A percentile compares a stretch with the other conserved stretches of the same genome.
These are phyloP conservation scores for Parathielavia hyrcaniae DNA, from an alignment of 495 filamentous ascomycete species.

Conservation along the genomic window DNA sequence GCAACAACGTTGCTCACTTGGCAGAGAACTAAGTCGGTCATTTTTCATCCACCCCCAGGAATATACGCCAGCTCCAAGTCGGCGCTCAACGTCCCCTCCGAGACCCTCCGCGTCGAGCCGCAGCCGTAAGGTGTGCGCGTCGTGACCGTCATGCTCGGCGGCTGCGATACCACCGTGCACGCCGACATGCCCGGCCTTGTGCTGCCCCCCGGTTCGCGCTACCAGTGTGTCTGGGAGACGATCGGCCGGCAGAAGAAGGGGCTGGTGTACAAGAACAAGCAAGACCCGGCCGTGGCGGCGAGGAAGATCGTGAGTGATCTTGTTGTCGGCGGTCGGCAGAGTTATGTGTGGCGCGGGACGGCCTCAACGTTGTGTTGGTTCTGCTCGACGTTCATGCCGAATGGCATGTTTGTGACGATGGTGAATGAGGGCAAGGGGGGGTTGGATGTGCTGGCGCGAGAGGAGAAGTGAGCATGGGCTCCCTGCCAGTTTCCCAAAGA, in stretches of 20 bases:
- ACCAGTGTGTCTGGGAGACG: neutral
- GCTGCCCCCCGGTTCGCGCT: neutral
- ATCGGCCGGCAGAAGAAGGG: constrained; percentile 2
- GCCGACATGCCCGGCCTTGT: constrained; percentile 3
- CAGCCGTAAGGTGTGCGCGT: constrained; percentile 38
- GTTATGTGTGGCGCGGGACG: neutral
- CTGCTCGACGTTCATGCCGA: constrained; percentile 1
- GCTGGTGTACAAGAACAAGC: neutral
- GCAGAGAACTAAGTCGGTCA: no score
- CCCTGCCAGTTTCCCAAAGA: no score
- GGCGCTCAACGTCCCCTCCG: constrained; percentile 28
- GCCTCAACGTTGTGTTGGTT: neutral
- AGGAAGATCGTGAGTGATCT: neutral
- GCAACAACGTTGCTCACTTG: no score
- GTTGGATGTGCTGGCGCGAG: neutral
- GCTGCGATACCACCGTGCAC: neutral
- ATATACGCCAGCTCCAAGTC: constrained; percentile 37
- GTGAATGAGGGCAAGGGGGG: neutral
- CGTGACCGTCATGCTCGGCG: neutral
- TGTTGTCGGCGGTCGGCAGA: neutral
- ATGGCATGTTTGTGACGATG: neutral
- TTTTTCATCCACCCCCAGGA: constrained; percentile 14
- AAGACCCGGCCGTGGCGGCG: neutral
- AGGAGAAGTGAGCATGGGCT: no score
- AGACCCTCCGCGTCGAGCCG: constrained; percentile 39